phyloP scores from a whole-genome alignment of 75 land plant genomes.

The Adiantum capillusveneris region DNA sequence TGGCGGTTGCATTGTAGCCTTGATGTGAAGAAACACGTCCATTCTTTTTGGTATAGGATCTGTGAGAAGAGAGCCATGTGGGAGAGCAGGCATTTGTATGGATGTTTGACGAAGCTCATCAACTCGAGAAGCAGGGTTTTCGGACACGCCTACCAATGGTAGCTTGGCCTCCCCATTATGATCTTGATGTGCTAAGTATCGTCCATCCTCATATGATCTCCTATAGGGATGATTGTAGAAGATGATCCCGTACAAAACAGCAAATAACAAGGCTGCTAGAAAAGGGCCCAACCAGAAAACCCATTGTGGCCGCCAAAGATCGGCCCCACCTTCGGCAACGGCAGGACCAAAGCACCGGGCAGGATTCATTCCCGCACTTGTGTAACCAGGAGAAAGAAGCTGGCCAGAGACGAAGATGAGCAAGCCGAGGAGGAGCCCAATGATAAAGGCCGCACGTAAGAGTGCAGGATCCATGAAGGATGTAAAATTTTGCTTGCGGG shows the following conservation, averaged over 20 bases:
- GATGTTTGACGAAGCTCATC: too few species aligned
- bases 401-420: conserved; percentile 32
- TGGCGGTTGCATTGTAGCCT: conserved; percentile 1
- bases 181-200: background rate
- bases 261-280: conserved; percentile 25
- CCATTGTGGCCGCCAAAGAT: conserved; percentile 35
- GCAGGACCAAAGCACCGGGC: conserved; percentile 61
- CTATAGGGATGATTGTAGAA: too few species aligned
- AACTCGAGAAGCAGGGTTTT: too few species aligned
- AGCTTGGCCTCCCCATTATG: background rate
- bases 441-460: conserved; percentile 18
- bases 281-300: conserved; percentile 44
- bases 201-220: too few species aligned
- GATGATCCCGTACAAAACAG: conserved; percentile 15
- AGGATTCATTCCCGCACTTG: conserved; percentile 54
- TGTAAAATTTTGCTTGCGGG: background rate
- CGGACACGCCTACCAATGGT: background rate
- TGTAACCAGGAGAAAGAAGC: conserved; percentile 26
- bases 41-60: background rate
- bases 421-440: conserved; percentile 30
- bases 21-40: conserved; percentile 8
- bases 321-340: conserved; percentile 23
- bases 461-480: conserved; percentile 6
- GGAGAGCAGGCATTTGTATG: background rate
- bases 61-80: background rate